A percentile compares a stretch with the other conserved stretches of the same genome.
Evolutionary conservation across 148 eudicot species (phyloP).

Genomic region (Pharnaceum exiguum): DNA sequence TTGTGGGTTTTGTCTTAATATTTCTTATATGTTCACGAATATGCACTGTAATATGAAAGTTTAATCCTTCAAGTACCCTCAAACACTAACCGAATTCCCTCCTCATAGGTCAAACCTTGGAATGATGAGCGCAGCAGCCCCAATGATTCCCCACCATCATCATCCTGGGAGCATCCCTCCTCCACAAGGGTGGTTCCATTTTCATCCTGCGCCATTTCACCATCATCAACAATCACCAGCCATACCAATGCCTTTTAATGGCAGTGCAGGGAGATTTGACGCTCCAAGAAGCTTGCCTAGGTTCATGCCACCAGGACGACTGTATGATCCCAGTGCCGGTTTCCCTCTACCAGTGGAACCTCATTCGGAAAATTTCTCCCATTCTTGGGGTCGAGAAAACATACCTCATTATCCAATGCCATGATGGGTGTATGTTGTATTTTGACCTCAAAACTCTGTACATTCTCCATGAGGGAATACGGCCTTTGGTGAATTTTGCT

Average conservation of each 20-base stretch:
- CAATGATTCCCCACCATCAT: slow-evolving; percentile 25
- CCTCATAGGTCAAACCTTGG: slow-evolving; percentile 24
- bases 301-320: slow-evolving; percentile 14
- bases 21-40: too few relatives aligned
- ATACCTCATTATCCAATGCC: slow-evolving; percentile 20
- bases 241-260: slow-evolving; percentile 17
- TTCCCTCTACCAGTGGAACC: too few relatives aligned
- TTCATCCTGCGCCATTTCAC: slow-evolving; percentile 22
- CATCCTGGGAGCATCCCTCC: slow-evolving; percentile 17
- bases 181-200: slow-evolving; percentile 28
- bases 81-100: not conserved
- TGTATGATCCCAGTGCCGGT: slow-evolving; percentile 17
- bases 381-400: slow-evolving; percentile 26
- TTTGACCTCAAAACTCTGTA: slow-evolving; percentile 15
- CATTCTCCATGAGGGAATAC: slow-evolving; percentile 7
- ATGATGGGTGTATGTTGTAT: slow-evolving; percentile 9
- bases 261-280: slow-evolving; percentile 19
- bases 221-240: slow-evolving; percentile 19
- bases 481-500: slow-evolving; percentile 11
- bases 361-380: slow-evolving; percentile 17
- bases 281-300: slow-evolving; percentile 27
- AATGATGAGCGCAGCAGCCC: slow-evolving; percentile 20
- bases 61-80: not conserved
- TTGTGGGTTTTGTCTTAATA: too few relatives aligned
- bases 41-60: too few relatives aligned